phyloP scores from a whole-genome alignment of 2,329 filamentous ascomycete genomes.

The Ambrosiella beaveri region DNA sequence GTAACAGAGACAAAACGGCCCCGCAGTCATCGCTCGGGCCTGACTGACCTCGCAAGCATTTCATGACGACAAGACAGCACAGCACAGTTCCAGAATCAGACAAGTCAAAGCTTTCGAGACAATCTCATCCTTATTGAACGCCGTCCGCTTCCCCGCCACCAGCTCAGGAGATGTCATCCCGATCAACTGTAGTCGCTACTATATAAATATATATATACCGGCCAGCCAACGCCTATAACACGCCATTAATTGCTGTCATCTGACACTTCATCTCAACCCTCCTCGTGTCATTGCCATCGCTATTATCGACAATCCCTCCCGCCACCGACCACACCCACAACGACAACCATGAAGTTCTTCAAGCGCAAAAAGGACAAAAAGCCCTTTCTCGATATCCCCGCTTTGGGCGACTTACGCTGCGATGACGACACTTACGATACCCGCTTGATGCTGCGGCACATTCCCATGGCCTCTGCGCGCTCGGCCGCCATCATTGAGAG shows the following conservation, averaged over 20 bases:
- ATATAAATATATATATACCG: too few species aligned
- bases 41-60: not conserved
- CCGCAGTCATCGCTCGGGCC: too few species aligned
- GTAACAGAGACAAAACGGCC: not conserved
- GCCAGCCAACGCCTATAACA: too few species aligned
- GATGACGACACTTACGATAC: conserved; percentile 11
- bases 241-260: too few species aligned
- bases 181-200: too few species aligned
- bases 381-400: conserved; percentile 18
- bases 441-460: not conserved
- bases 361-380: conserved; percentile 21
- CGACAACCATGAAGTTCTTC: conserved; percentile 17
- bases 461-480: conserved; percentile 20
- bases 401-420: conserved; percentile 5
- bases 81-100: not conserved
- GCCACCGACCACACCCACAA: not conserved
- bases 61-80: not conserved
- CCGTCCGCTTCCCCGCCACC: not conserved
- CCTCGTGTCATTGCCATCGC: not conserved
- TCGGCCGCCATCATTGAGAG: conserved; percentile 29
- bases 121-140: not conserved
- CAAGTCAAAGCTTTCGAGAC: not conserved
- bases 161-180: not conserved
- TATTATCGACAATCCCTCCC: not conserved
- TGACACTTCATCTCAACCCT: not conserved